A percentile compares a stretch with the other conserved stretches of the same genome.
phyloP scores from a whole-genome alignment of 306 rosid species.

The Mimosa pudica region DNA sequence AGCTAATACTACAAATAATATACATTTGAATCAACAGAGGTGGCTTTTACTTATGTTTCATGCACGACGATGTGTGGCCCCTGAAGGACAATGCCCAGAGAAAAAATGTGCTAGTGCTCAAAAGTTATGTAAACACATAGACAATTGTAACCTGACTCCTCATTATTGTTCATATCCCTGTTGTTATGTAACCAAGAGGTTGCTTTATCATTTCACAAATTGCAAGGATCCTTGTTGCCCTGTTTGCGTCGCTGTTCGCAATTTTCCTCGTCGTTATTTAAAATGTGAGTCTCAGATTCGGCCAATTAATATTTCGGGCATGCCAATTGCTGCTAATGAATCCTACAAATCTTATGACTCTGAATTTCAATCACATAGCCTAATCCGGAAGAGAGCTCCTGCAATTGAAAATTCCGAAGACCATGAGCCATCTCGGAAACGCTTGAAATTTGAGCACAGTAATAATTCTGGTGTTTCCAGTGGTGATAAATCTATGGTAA shows the following conservation, averaged over 20 bases:
- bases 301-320: conserved; percentile 47
- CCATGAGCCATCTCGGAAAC: conserved; percentile 72
- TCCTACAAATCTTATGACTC: conserved; percentile 57
- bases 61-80: conserved; percentile 74
- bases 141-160: conserved; percentile 43
- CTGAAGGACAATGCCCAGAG: conserved; percentile 80
- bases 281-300: conserved; percentile 29
- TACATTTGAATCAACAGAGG: conserved; percentile 67
- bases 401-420: conserved; percentile 66
- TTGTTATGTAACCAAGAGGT: conserved; percentile 65
- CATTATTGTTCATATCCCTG: conserved; percentile 52
- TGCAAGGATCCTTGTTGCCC: conserved; percentile 74
- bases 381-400: conserved; percentile 48
- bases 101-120: conserved; percentile 59
- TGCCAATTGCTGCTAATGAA: conserved; percentile 56
- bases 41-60: conserved; percentile 91
- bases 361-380: conserved; percentile 42
- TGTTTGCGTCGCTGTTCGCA: conserved; percentile 76
- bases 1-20: conserved; percentile 32
- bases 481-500: conserved; percentile 54
- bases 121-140: conserved; percentile 72
- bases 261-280: conserved; percentile 41
- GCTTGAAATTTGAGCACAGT: conserved; percentile 77
- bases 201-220: conserved; percentile 65
- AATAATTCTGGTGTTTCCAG: conserved; percentile 47